Conservation (phyloP, 805 yeast species). For the Saturnispora mendoncae region DNA sequence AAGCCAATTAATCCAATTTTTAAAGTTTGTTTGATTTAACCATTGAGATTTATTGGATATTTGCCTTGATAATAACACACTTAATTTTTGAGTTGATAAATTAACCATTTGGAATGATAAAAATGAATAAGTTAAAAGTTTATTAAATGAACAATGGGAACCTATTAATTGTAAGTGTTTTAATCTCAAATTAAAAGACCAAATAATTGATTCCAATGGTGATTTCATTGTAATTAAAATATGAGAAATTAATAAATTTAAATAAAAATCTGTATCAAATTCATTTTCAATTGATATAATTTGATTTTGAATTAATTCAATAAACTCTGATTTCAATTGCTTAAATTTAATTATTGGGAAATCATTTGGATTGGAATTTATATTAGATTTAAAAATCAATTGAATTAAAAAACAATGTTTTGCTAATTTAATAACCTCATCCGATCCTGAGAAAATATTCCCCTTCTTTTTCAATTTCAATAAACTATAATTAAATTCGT, state of each 20-base stretch:
- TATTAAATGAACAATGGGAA: slow-evolving; percentile 17
- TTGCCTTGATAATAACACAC: slow-evolving; percentile 11
- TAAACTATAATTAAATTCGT: slow-evolving; percentile 20
- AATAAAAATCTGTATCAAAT: slow-evolving; percentile 24
- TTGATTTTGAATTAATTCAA: slow-evolving; percentile 17
- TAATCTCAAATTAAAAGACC: slow-evolving; percentile 21
- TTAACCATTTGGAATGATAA: slow-evolving; percentile 23
- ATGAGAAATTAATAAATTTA: slow-evolving; percentile 21
- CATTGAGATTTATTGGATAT: slow-evolving; percentile 19
- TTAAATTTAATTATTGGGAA: slow-evolving; percentile 17
- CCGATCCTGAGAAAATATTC: background rate
- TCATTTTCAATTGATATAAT: slow-evolving; percentile 20
- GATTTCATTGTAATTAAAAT: slow-evolving; percentile 16
- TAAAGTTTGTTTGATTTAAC: slow-evolving; percentile 21
- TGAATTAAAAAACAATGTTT: slow-evolving; percentile 23
- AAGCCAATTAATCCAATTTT: slow-evolving; percentile 26
- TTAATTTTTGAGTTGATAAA: slow-evolving; percentile 20
- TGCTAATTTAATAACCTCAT: slow-evolving; percentile 18
- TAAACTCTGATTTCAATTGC: slow-evolving; percentile 15
- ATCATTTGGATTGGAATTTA: slow-evolving; percentile 7
- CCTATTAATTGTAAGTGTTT: slow-evolving; percentile 11
- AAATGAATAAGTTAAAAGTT: slow-evolving; percentile 23
- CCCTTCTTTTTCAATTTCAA: slow-evolving; percentile 12
- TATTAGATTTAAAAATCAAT: slow-evolving; percentile 17
- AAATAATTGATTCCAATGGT: slow-evolving; percentile 19